phyloP scores from a whole-genome alignment of 1,284 basidiomycete species.

The Ceratobasidium sp. region DNA sequence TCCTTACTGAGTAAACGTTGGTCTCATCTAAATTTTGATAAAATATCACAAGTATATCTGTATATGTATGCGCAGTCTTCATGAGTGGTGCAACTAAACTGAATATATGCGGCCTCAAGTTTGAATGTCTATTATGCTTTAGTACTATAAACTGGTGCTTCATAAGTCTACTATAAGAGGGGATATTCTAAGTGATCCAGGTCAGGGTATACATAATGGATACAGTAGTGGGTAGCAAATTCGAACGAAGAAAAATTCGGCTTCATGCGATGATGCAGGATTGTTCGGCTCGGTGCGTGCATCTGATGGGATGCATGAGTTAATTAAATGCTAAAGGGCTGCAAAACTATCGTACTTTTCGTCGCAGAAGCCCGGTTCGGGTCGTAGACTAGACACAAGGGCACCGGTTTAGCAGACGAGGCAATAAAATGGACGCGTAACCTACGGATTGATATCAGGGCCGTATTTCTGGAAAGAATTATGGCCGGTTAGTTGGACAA shows the following conservation, averaged over 20 bases:
- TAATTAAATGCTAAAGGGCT: not conserved
- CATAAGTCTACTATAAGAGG: no score
- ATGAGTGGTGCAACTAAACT: not conserved
- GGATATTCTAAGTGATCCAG: not conserved
- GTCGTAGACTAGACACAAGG: slow-evolving; percentile 9
- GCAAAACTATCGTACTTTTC: slow-evolving; percentile 27
- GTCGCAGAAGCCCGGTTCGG: slow-evolving; percentile 34
- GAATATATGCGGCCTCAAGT: not conserved
- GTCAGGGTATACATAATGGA: not conserved
- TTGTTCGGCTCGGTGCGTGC: not conserved
- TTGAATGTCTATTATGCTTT: no score
- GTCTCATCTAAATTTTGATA: not conserved
- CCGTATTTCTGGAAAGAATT: slow-evolving; percentile 8
- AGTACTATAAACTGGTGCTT: no score
- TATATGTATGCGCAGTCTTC: slow-evolving; percentile 36
- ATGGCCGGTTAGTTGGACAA: not conserved
- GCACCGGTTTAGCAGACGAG: not conserved
- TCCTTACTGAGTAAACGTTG: slow-evolving; percentile 17
- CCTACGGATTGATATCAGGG: slow-evolving; percentile 34
- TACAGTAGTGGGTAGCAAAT: not conserved
- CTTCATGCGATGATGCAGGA: slow-evolving; percentile 18
- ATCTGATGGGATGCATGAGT: not conserved
- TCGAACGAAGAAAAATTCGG: no score
- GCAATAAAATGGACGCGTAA: not conserved
- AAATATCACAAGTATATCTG: not conserved